Evolutionary conservation across 176 grass and related monocot genomes (phyloP).

Genomic region (Rhynchospora pubera): DNA sequence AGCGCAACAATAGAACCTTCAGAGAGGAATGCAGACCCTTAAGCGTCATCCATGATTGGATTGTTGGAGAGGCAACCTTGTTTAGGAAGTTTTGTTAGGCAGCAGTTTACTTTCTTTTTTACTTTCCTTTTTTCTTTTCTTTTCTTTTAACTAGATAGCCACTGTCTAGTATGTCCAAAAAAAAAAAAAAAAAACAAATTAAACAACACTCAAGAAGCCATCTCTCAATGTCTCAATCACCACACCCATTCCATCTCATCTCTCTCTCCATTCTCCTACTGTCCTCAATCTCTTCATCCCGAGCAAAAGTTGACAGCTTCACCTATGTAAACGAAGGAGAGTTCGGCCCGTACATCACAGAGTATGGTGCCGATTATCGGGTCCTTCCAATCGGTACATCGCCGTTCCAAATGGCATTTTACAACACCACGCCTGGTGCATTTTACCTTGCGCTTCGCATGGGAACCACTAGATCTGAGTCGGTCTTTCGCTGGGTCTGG

Average conservation of each 20-base stretch:
- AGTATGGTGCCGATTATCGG: conserved; percentile 37
- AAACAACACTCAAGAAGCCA: not conserved
- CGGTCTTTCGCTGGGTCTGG: conserved; percentile 39
- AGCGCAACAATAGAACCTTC: too few species aligned
- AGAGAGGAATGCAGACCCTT: too few species aligned
- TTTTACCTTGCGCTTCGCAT: conserved; percentile 44
- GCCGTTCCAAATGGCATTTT: conserved; percentile 14
- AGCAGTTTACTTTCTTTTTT: too few species aligned
- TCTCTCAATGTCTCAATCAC: not conserved
- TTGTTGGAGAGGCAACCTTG: too few species aligned
- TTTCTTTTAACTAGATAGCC: too few species aligned
- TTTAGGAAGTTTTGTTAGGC: too few species aligned
- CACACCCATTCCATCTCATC: not conserved
- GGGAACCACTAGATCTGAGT: conserved; percentile 33
- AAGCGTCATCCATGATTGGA: too few species aligned
- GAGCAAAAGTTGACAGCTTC: conserved; percentile 31
- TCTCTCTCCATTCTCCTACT: not conserved
- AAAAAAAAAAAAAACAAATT: too few species aligned
- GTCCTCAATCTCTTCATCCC: not conserved
- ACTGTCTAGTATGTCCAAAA: too few species aligned
- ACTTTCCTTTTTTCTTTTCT: too few species aligned
- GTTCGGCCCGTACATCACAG: conserved; percentile 33
- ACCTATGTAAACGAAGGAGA: conserved; percentile 38
- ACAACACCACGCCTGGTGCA: not conserved
- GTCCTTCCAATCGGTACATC: conserved; percentile 6